Percentiles rank a stretch among this genome's conserved stretches.
Conservation (phyloP, 2,329 filamentous ascomycete species). For the Colletotrichum filicis region DNA sequence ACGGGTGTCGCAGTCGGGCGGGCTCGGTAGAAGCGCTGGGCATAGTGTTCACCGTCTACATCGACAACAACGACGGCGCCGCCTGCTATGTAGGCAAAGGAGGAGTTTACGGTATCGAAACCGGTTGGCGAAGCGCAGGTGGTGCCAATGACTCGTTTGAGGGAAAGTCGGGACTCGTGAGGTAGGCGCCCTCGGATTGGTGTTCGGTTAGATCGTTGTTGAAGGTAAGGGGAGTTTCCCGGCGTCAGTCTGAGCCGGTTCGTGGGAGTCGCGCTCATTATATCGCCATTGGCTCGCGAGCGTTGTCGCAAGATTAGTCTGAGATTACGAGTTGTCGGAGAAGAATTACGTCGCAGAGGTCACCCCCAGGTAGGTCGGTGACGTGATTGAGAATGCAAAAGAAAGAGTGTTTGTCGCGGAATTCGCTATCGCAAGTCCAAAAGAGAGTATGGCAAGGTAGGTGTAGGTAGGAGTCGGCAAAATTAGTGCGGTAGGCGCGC, state of each 20-base stretch:
- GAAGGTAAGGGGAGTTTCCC: constrained; percentile 77
- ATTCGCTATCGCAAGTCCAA: neutral
- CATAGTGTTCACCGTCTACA: constrained; percentile 73
- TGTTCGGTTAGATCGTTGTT: constrained; percentile 69
- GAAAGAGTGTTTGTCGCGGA: neutral
- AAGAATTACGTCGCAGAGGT: constrained; percentile 19
- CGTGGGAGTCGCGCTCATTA: constrained; percentile 69
- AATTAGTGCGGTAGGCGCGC: constrained; percentile 3
- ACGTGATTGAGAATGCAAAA: neutral
- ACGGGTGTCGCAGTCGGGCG: constrained; percentile 79
- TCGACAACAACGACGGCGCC: constrained; percentile 92
- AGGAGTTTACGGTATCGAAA: constrained; percentile 82
- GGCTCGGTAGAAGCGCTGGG: constrained; percentile 91
- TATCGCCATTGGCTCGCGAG: constrained; percentile 60
- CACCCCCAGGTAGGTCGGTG: neutral
- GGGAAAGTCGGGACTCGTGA: constrained; percentile 71
- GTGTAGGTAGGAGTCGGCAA: neutral
- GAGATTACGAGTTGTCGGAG: constrained; percentile 2
- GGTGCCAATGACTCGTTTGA: constrained; percentile 90
- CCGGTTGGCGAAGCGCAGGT: constrained; percentile 87
- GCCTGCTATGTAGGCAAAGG: constrained; percentile 92
- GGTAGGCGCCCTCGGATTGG: constrained; percentile 61
- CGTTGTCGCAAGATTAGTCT: constrained; percentile 19
- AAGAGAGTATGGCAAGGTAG: neutral
- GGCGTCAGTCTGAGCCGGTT: constrained; percentile 77